A percentile compares a stretch with the other conserved stretches of the same genome.
Conservation (phyloP, 768 basidiomycete genomes). For the Pulveroboletus sp. region DNA sequence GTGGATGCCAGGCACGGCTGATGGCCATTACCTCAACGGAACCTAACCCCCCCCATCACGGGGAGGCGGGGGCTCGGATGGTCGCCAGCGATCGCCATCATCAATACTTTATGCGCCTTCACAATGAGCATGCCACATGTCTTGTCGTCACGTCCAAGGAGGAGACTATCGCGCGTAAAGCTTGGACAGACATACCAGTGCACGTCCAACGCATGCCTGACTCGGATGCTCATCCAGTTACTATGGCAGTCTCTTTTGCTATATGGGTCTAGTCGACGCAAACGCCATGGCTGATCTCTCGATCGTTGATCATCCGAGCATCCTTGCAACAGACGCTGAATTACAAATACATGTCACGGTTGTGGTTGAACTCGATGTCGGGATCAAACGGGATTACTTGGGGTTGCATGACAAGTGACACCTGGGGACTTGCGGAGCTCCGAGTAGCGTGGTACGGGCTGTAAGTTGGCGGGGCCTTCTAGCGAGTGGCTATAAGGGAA, state of each 20-base stretch:
- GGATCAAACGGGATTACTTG: neutral
- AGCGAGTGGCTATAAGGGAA: neutral
- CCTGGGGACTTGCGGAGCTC: too few species aligned
- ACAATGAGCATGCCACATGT: neutral
- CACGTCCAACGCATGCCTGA: neutral
- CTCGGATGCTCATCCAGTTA: neutral
- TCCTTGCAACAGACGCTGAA: neutral
- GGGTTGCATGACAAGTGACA: neutral
- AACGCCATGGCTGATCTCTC: conserved; percentile 12
- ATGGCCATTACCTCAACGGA: conserved; percentile 5
- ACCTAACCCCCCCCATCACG: too few species aligned
- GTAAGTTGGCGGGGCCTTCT: too few species aligned
- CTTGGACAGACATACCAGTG: neutral
- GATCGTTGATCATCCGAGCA: conserved; percentile 15
- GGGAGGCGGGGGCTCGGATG: conserved; percentile 9
- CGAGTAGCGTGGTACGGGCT: too few species aligned
- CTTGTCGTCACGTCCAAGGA: conserved; percentile 3
- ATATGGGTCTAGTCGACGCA: conserved; percentile 10
- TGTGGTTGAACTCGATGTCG: too few species aligned
- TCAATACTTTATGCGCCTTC: too few species aligned
- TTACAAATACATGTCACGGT: neutral
- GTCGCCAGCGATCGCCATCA: neutral
- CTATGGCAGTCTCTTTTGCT: neutral
- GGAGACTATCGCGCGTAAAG: neutral
- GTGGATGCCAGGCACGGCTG: conserved; percentile 19